Conservation (phyloP, 2,329 filamentous ascomycete genomes). For the Phyllosticta paracitricarpa region DNA sequence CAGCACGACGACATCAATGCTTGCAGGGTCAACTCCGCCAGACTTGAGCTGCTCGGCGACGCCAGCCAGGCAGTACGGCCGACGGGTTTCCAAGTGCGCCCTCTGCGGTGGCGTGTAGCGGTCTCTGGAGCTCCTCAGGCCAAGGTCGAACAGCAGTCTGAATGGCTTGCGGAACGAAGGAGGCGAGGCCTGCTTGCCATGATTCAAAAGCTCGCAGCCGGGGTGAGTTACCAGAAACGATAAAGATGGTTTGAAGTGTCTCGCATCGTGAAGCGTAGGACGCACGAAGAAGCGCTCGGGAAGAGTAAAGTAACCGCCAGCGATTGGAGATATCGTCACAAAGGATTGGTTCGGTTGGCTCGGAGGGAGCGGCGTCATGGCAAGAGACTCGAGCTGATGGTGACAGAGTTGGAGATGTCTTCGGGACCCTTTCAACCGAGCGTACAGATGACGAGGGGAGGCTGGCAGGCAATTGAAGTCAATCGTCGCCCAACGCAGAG, state of each 20-base stretch:
- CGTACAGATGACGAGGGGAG: not conserved
- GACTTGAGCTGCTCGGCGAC: slow-evolving; percentile 28
- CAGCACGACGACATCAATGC: slow-evolving; percentile 34
- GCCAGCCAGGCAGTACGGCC: slow-evolving; percentile 32
- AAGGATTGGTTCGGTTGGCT: slow-evolving; percentile 17
- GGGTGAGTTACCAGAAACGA: slow-evolving; percentile 44
- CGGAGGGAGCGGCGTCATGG: slow-evolving; percentile 15
- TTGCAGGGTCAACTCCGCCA: slow-evolving; percentile 25
- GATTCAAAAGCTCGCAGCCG: slow-evolving; percentile 16
- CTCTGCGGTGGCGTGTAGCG: slow-evolving; percentile 37
- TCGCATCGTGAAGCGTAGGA: slow-evolving; percentile 32
- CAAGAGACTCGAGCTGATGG: not conserved
- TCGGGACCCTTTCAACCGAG: not conserved
- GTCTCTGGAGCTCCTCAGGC: slow-evolving; percentile 36
- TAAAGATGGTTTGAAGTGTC: slow-evolving; percentile 42
- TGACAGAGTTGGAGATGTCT: not conserved
- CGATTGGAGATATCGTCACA: slow-evolving; percentile 23
- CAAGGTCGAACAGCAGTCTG: slow-evolving; percentile 45
- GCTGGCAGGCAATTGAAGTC: not conserved
- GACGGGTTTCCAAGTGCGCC: slow-evolving; percentile 35
- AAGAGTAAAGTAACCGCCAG: slow-evolving; percentile 33
- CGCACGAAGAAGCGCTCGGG: slow-evolving; percentile 39
- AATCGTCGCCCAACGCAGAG: not conserved
- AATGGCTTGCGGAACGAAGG: slow-evolving; percentile 13
- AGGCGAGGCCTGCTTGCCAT: not conserved